Evolutionary conservation across 2,329 filamentous ascomycete species (phyloP).

Genomic region (Neofusicoccum laricinum): DNA sequence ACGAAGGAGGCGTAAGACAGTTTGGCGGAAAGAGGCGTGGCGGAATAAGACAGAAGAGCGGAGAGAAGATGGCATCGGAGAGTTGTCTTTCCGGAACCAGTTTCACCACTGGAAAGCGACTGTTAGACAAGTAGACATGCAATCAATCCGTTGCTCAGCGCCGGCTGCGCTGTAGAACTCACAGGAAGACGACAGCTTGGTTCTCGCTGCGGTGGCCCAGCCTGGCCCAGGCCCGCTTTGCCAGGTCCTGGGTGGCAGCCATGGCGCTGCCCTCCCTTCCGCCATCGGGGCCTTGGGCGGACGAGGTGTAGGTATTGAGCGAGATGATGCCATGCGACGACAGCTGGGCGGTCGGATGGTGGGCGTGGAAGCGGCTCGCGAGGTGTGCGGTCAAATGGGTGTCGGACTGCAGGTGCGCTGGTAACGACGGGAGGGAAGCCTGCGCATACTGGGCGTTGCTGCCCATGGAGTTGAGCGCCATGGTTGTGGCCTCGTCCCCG

Average conservation of each 20-base stretch:
- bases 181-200: slow-evolving; percentile 91
- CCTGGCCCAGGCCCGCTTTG: slow-evolving; percentile 78
- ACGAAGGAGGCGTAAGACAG: slow-evolving; percentile 90
- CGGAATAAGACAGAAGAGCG: slow-evolving; percentile 81
- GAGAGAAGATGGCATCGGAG: slow-evolving; percentile 85
- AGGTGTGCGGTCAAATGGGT: slow-evolving; percentile 78
- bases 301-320: slow-evolving; percentile 91
- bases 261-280: slow-evolving; percentile 88
- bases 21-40: slow-evolving; percentile 89
- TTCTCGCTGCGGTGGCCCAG: slow-evolving; percentile 88
- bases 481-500: slow-evolving; percentile 41
- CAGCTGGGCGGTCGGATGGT: slow-evolving; percentile 79
- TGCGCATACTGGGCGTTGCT: slow-evolving; percentile 64
- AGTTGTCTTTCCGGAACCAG: slow-evolving; percentile 93
- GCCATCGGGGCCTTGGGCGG: slow-evolving; percentile 84
- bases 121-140: slow-evolving; percentile 22
- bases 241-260: slow-evolving; percentile 89
- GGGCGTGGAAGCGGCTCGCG: slow-evolving; percentile 87
- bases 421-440: slow-evolving; percentile 82
- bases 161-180: slow-evolving; percentile 42
- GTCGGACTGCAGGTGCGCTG: slow-evolving; percentile 76
- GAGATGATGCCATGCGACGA: slow-evolving; percentile 90
- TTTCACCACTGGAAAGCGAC: slow-evolving; percentile 72
- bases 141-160: background rate
- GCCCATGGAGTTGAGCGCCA: slow-evolving; percentile 54